Conservation (phyloP, 2,329 filamentous ascomycete genomes). For the Fusarium nurragi region DNA sequence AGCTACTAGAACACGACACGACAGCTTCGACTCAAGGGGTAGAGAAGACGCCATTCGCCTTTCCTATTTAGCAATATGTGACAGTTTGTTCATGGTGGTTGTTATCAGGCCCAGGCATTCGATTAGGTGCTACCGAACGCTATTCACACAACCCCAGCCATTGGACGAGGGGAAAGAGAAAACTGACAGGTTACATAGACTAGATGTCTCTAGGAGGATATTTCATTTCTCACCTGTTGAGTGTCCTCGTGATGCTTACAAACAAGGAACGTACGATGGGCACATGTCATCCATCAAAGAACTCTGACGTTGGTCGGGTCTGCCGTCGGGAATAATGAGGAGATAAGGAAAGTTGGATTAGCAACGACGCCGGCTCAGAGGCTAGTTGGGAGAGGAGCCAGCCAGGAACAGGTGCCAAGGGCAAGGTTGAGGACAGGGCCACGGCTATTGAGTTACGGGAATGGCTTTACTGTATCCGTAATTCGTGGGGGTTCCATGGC, state of each 20-base stretch:
- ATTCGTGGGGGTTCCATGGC: neutral
- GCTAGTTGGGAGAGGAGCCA: neutral
- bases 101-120: neutral
- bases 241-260: neutral
- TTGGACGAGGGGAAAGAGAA: neutral
- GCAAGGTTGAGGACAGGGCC: neutral
- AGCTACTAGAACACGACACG: conserved; percentile 22
- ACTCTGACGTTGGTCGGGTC: neutral
- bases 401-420: neutral
- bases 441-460: conserved; percentile 12
- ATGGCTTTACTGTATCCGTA: conserved; percentile 21
- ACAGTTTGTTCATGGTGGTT: neutral
- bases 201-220: neutral
- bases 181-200: conserved; percentile 1
- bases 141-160: neutral
- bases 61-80: neutral
- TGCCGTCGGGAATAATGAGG: neutral
- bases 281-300: neutral
- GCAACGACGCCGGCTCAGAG: neutral
- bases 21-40: conserved; percentile 5
- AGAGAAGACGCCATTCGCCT: neutral
- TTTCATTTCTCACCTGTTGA: neutral
- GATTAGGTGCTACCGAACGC: neutral
- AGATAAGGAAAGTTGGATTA: neutral
- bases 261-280: neutral